phyloP scores from a whole-genome alignment of 352 stramenopile species.

The Globisporangium radiosum region DNA sequence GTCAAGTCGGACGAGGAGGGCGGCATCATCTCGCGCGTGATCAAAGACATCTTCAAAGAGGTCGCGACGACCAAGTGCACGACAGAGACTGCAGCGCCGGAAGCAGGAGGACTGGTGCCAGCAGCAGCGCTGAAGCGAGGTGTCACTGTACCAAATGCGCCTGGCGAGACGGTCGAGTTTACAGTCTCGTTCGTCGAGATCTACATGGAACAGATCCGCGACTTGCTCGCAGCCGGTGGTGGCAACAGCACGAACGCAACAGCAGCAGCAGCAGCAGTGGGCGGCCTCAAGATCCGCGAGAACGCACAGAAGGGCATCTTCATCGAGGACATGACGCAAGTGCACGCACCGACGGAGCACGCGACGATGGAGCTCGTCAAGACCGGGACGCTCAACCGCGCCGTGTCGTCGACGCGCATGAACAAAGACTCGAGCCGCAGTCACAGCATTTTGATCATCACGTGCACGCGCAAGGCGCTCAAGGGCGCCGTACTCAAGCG shows the following conservation, averaged over 20 bases:
- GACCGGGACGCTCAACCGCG: constrained; percentile 50
- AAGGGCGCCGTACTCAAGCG: constrained; percentile 22
- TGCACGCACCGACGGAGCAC: constrained; percentile 26
- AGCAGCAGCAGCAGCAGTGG: constrained; percentile 5
- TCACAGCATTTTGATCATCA: constrained; percentile 54
- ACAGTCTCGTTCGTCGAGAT: constrained; percentile 81
- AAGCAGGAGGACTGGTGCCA: not conserved
- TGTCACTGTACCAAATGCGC: not conserved
- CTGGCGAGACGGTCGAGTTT: constrained; percentile 29
- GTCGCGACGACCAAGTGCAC: constrained; percentile 19
- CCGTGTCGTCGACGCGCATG: constrained; percentile 15
- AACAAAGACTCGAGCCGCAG: too few relatives aligned
- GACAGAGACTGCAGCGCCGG: not conserved
- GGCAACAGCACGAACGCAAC: constrained; percentile 11
- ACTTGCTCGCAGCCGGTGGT: constrained; percentile 34
- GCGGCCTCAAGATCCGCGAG: constrained; percentile 70
- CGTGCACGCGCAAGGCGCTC: constrained; percentile 23
- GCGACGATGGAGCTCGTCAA: constrained; percentile 64
- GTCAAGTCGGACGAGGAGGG: constrained; percentile 54
- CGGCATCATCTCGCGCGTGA: constrained; percentile 55
- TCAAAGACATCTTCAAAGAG: constrained; percentile 39
- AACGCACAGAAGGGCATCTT: constrained; percentile 60
- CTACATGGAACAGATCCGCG: constrained; percentile 85
- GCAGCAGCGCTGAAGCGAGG: too few relatives aligned
- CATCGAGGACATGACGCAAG: constrained; percentile 65